A percentile compares a stretch with the other conserved stretches of the same genome.
phyloP scores from a whole-genome alignment of 208 protist genomes.

The Vickermania spadyakhi region DNA sequence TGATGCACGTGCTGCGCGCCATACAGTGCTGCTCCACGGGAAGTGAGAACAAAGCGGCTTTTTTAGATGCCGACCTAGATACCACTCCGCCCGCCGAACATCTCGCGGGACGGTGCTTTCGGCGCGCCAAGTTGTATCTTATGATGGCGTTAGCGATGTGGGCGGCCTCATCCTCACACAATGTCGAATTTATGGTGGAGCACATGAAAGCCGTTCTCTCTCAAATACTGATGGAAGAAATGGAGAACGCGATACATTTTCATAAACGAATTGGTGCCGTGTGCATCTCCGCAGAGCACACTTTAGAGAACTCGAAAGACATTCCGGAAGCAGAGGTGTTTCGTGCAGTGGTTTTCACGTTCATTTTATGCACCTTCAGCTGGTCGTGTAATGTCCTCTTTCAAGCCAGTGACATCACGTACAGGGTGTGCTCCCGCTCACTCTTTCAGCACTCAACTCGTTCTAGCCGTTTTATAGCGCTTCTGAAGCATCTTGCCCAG shows the following conservation, averaged over 20 bases:
- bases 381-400: background rate
- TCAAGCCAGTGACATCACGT: too few species aligned
- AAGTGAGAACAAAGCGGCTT: background rate
- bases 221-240: background rate
- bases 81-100: background rate
- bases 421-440: too few species aligned
- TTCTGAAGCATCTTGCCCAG: too few species aligned
- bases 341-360: background rate
- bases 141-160: background rate
- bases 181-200: background rate
- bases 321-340: background rate
- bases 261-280: background rate
- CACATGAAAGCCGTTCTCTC: background rate
- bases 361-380: background rate
- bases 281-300: too few species aligned
- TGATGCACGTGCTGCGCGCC: background rate
- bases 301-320: too few species aligned
- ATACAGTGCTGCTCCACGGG: background rate
- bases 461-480: too few species aligned
- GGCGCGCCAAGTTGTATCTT: background rate
- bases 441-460: too few species aligned
- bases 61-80: background rate
- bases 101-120: background rate
- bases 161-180: background rate
- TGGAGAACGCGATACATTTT: background rate